Evolutionary conservation across 345 rosid genomes (phyloP).

Genomic region (Heritiera fomes): DNA sequence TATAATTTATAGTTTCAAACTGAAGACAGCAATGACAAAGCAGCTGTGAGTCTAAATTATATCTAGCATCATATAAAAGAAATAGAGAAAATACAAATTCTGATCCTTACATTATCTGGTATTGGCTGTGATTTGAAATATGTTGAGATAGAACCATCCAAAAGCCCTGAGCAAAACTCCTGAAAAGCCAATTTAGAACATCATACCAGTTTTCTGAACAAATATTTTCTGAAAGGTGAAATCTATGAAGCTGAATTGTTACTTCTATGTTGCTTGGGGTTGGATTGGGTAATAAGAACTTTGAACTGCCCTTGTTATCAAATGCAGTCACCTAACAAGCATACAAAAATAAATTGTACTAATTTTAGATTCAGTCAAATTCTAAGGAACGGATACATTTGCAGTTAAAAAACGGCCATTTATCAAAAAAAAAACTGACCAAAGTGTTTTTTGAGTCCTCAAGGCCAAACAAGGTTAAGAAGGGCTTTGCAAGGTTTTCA

Average conservation of each 20-base stretch:
- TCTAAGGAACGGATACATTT: conserved; percentile 3
- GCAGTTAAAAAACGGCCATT: neutral
- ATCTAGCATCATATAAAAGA: neutral
- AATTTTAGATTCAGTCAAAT: conserved; percentile 21
- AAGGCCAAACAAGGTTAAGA: conserved; percentile 76
- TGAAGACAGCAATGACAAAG: too few relatives aligned
- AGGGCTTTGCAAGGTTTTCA: conserved; percentile 85
- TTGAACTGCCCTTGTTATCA: conserved; percentile 61
- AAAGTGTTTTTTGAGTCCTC: conserved; percentile 58
- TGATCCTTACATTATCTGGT: conserved; percentile 70
- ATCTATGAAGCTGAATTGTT: conserved; percentile 22
- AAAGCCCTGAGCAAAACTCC: conserved; percentile 70
- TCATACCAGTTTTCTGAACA: conserved; percentile 6
- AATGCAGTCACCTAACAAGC: conserved; percentile 73
- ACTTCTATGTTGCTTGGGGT: conserved; percentile 72
- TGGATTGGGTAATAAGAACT: conserved; percentile 68
- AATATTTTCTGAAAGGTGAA: conserved; percentile 19
- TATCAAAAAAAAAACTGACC: conserved; percentile 43
- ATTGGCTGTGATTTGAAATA: conserved; percentile 77
- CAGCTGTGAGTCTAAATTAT: neutral
- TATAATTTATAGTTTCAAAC: too few relatives aligned
- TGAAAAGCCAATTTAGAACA: conserved; percentile 32
- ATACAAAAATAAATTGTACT: conserved; percentile 24
- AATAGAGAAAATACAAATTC: conserved; percentile 3
- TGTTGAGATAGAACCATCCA: conserved; percentile 50